These are phyloP conservation scores for Spathaspora girioi DNA, from an alignment of 805 yeast species.

Conservation along the genomic window DNA sequence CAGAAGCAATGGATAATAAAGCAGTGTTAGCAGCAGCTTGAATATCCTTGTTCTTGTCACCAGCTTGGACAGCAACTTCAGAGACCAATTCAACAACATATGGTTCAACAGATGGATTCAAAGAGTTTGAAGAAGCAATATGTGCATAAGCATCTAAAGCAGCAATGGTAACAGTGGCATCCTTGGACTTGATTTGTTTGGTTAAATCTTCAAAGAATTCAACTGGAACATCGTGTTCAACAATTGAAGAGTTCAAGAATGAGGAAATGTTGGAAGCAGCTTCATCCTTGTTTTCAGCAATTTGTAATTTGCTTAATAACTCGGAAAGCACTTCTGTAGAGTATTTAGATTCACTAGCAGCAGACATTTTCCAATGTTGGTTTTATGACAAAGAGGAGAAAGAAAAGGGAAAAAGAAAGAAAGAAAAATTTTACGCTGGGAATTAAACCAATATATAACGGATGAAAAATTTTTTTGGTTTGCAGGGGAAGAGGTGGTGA, in stretches of 20 bases:
- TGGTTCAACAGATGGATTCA: constrained; percentile 95
- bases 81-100: constrained; percentile 76
- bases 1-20: constrained; percentile 69
- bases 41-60: constrained; percentile 83
- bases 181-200: constrained; percentile 81
- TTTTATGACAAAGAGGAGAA: constrained; percentile 15
- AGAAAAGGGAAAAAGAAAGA: constrained; percentile 11
- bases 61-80: constrained; percentile 71
- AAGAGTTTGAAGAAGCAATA: constrained; percentile 75
- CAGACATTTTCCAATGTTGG: constrained; percentile 39
- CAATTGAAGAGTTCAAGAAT: constrained; percentile 93
- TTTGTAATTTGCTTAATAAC: constrained; percentile 86
- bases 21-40: constrained; percentile 74
- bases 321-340: constrained; percentile 83
- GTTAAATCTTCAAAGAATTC: constrained; percentile 77
- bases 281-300: constrained; percentile 84
- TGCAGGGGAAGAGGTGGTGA: neutral
- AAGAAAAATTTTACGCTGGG: constrained; percentile 1
- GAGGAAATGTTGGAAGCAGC: constrained; percentile 89
- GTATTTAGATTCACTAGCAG: constrained; percentile 58
- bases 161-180: constrained; percentile 56
- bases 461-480: constrained; percentile 6
- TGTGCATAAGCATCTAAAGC: constrained; percentile 82
- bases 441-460: neutral
- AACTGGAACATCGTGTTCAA: constrained; percentile 96